These are phyloP conservation scores for Huntiella omanensis DNA, from an alignment of 2,329 filamentous ascomycete species.

Conservation along the genomic window DNA sequence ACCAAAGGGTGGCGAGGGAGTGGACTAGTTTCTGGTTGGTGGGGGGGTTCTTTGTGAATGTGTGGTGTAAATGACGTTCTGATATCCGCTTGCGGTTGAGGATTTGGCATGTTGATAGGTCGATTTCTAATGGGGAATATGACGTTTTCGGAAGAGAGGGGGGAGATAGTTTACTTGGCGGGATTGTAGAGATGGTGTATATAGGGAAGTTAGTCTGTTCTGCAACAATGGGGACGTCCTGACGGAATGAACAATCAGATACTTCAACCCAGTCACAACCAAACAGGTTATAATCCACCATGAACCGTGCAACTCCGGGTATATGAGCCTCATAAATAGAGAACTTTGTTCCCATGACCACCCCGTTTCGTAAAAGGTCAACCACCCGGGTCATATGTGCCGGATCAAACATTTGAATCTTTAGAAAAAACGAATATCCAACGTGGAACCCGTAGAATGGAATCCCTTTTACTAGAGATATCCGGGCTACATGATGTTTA, in stretches of 20 bases:
- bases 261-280: conserved; percentile 43
- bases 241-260: too few species aligned
- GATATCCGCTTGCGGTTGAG: conserved; percentile 60
- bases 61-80: conserved; percentile 65
- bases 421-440: conserved; percentile 77
- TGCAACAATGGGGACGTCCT: too few species aligned
- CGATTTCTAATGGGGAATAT: conserved; percentile 71
- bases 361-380: conserved; percentile 73
- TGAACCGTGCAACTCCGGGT: conserved; percentile 87
- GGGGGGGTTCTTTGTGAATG: conserved; percentile 50
- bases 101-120: conserved; percentile 77
- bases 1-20: conserved; percentile 89
- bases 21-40: conserved; percentile 65
- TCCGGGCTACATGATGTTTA: conserved; percentile 47
- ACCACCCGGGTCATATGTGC: conserved; percentile 69
- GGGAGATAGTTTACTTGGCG: conserved; percentile 47
- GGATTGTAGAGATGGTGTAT: too few species aligned
- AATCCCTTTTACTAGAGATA: conserved; percentile 78
- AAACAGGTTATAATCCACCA: conserved; percentile 95
- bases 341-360: conserved; percentile 63
- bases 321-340: conserved; percentile 91
- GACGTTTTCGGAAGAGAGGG: conserved; percentile 41
- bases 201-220: too few species aligned
- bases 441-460: conserved; percentile 95
- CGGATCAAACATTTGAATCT: conserved; percentile 87